Percentiles rank a stretch among this genome's conserved stretches.
phyloP scores from a whole-genome alignment of 1,139 yeast species.

The Ogataea hybrid region DNA sequence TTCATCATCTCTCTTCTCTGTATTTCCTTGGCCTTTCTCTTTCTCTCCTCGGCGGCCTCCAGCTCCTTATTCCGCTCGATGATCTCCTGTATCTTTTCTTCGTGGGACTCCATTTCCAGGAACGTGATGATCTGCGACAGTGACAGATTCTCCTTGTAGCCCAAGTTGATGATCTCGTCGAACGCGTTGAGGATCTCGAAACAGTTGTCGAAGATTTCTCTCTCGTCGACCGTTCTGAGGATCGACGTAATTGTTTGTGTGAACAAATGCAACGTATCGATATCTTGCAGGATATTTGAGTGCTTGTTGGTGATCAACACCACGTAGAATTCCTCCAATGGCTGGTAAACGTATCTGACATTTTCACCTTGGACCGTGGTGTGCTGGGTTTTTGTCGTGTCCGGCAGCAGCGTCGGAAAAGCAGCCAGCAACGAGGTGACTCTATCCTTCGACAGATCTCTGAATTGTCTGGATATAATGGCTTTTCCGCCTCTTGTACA shows the following conservation, averaged over 20 bases:
- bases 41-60: constrained; percentile 96
- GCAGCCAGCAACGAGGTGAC: constrained; percentile 84
- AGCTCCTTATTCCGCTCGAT: constrained; percentile 95
- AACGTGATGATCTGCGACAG: constrained; percentile 83
- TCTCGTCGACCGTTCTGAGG: constrained; percentile 73
- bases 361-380: constrained; percentile 93
- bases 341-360: constrained; percentile 93
- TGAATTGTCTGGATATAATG: constrained; percentile 87
- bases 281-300: constrained; percentile 92
- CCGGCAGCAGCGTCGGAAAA: constrained; percentile 78
- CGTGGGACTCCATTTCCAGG: constrained; percentile 97
- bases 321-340: constrained; percentile 90
- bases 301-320: constrained; percentile 88
- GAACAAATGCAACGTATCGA: constrained; percentile 85
- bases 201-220: constrained; percentile 79
- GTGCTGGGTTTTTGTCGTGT: constrained; percentile 71
- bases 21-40: constrained; percentile 92
- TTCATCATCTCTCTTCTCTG: constrained; percentile 82
- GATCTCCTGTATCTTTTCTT: constrained; percentile 96
- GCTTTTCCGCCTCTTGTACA: constrained; percentile 96
- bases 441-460: constrained; percentile 80
- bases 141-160: constrained; percentile 86
- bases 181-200: constrained; percentile 90
- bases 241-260: constrained; percentile 77
- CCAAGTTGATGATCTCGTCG: constrained; percentile 89